A percentile compares a stretch with the other conserved stretches of the same genome.
These are phyloP conservation scores for Oehlia diaphana DNA, from an alignment of 192 early-diverging fungal species.

Conservation along the genomic window DNA sequence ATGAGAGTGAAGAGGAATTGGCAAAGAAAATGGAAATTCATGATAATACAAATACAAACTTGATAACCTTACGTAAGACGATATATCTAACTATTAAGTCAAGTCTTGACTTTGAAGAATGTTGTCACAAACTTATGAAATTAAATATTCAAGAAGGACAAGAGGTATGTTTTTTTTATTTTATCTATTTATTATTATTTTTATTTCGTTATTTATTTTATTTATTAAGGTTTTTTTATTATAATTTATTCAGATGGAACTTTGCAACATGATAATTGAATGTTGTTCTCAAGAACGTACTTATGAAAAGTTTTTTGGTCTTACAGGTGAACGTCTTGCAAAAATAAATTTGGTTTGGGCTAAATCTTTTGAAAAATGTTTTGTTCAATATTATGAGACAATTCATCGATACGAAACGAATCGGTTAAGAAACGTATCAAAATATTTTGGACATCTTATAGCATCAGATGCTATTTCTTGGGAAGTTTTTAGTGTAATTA, in stretches of 20 bases:
- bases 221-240: neutral
- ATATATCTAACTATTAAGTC: slow-evolving; percentile 98
- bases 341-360: slow-evolving; percentile 80
- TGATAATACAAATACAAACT: slow-evolving; percentile 87
- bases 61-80: slow-evolving; percentile 84
- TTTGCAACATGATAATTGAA: slow-evolving; percentile 96
- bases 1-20: slow-evolving; percentile 39
- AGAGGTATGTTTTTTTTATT: slow-evolving; percentile 48
- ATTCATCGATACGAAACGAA: slow-evolving; percentile 94
- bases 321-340: slow-evolving; percentile 92
- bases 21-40: slow-evolving; percentile 67
- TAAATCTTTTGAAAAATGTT: slow-evolving; percentile 74
- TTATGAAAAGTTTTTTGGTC: slow-evolving; percentile 90
- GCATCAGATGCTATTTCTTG: slow-evolving; percentile 82
- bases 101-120: slow-evolving; percentile 92
- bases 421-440: slow-evolving; percentile 88
- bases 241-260: slow-evolving; percentile 62
- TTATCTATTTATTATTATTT: too few species aligned
- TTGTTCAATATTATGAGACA: slow-evolving; percentile 83
- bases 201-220: neutral
- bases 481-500: slow-evolving; percentile 76
- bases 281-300: slow-evolving; percentile 95
- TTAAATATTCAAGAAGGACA: slow-evolving; percentile 81
- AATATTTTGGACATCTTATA: slow-evolving; percentile 88
- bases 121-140: slow-evolving; percentile 91